These are phyloP conservation scores for Cephalotrichum gorgonifer DNA, from an alignment of 2,329 filamentous ascomycete species.

Conservation along the genomic window DNA sequence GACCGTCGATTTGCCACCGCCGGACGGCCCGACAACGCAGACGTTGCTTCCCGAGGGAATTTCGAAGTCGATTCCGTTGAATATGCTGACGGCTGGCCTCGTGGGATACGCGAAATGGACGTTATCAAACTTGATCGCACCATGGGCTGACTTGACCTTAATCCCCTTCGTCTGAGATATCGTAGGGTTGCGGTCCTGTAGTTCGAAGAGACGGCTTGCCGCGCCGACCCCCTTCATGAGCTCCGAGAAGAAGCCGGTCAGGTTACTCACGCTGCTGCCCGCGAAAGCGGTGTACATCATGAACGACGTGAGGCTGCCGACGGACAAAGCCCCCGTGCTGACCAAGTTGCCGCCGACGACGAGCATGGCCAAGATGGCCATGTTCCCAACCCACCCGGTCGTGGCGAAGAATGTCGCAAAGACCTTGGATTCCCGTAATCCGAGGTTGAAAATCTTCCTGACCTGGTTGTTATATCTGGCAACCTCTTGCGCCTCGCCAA, in stretches of 20 bases:
- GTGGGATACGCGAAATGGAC: constrained; percentile 91
- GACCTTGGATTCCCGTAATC: constrained; percentile 76
- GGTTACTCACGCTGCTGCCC: constrained; percentile 78
- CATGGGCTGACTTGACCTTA: constrained; percentile 73
- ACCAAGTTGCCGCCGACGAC: constrained; percentile 89
- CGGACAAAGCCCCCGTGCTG: constrained; percentile 70
- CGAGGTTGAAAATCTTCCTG: constrained; percentile 81
- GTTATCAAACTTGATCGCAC: constrained; percentile 77
- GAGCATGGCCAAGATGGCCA: constrained; percentile 86
- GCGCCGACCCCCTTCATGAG: constrained; percentile 98
- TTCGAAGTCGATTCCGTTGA: constrained; percentile 77
- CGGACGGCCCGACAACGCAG: constrained; percentile 90
- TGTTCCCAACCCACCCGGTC: constrained; percentile 88
- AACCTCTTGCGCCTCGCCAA: constrained; percentile 84
- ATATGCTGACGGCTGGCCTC: constrained; percentile 81
- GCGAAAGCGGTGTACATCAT: constrained; percentile 95
- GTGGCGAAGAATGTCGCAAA: constrained; percentile 82
- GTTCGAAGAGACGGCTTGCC: constrained; percentile 88
- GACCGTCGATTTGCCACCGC: constrained; percentile 93
- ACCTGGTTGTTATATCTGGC: constrained; percentile 86
- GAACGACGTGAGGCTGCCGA: constrained; percentile 91
- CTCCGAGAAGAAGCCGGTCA: constrained; percentile 95
- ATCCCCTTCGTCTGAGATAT: constrained; percentile 79
- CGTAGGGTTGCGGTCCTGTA: constrained; percentile 79
- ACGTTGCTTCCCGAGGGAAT: constrained; percentile 92